phyloP scores from a whole-genome alignment of 371 early-diverging fungal genomes.

The Syncephalastrum monosporum region DNA sequence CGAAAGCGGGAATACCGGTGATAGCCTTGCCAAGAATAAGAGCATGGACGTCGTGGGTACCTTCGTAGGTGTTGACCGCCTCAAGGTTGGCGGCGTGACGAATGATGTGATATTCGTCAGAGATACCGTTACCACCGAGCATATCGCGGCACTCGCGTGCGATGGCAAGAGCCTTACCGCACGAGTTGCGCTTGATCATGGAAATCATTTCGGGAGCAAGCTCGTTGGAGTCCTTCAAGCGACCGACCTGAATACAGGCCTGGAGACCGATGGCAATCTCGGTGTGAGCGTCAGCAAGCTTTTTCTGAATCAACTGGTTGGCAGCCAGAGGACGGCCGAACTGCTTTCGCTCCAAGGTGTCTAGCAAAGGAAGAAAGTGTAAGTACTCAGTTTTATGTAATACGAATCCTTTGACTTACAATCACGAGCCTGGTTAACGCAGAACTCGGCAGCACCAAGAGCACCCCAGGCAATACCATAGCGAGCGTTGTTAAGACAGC shows the following conservation, averaged over 20 bases:
- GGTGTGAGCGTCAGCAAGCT: conserved; percentile 93
- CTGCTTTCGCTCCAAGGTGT: conserved; percentile 86
- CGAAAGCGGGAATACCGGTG: conserved; percentile 89
- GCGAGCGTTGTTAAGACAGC: conserved; percentile 97
- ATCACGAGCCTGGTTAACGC: conserved; percentile 82
- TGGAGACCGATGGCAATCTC: conserved; percentile 93
- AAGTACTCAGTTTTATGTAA: background rate
- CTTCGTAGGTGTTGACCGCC: conserved; percentile 97
- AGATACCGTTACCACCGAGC: conserved; percentile 93
- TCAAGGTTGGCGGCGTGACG: conserved; percentile 95
- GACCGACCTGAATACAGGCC: conserved; percentile 90
- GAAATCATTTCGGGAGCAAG: conserved; percentile 96
- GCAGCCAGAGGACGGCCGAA: conserved; percentile 95
- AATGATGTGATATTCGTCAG: conserved; percentile 97
- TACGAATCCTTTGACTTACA: background rate
- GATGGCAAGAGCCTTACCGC: conserved; percentile 92
- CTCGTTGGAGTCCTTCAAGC: conserved; percentile 88
- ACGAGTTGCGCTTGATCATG: conserved; percentile 95
- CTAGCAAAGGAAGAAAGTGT: conserved; percentile 17
- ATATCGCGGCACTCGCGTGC: conserved; percentile 89
- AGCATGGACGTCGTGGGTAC: conserved; percentile 95
- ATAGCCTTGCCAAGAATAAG: conserved; percentile 94
- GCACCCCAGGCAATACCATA: conserved; percentile 98
- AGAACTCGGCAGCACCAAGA: conserved; percentile 95
- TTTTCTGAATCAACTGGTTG: conserved; percentile 96